Percentiles rank a stretch among this genome's conserved stretches.
These are phyloP conservation scores for Hydrangea macrophylla DNA, from an alignment of 148 eudicot genomes.

Conservation along the genomic window DNA sequence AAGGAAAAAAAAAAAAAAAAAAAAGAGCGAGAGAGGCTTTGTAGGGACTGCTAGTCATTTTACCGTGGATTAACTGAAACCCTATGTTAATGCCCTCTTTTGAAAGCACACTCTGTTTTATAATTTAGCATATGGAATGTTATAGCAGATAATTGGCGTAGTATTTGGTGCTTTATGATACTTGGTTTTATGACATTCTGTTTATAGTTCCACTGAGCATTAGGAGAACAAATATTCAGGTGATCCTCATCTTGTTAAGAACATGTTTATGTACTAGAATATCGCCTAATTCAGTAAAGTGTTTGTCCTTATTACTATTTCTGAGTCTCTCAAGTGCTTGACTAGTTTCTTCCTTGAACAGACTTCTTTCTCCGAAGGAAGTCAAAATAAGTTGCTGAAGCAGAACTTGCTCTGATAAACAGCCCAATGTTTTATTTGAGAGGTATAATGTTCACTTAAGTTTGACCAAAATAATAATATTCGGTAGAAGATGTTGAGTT, in stretches of 20 bases:
- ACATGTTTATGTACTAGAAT: background rate
- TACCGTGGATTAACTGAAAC: too few species aligned
- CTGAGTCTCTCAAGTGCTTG: background rate
- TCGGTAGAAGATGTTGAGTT: background rate
- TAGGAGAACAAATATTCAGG: background rate
- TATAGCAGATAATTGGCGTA: too few species aligned
- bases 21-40: too few species aligned
- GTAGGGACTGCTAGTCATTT: too few species aligned
- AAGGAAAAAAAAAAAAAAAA: too few species aligned
- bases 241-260: background rate
- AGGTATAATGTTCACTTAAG: background rate
- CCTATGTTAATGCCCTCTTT: too few species aligned
- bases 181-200: background rate
- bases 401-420: background rate
- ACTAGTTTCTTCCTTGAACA: background rate
- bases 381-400: background rate
- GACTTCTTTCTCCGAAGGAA: conserved; percentile 7
- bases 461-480: background rate
- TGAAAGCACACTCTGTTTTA: too few species aligned
- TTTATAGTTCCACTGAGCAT: background rate
- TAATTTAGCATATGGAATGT: too few species aligned
- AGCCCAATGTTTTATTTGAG: background rate
- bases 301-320: background rate
- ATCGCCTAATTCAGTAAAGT: background rate
- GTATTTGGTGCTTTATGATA: background rate